Evolutionary conservation across 1,139 yeast species (phyloP), one percentile per base, ranked within the genome.

Genomic region (Sugiyamaella japonica): DNA sequence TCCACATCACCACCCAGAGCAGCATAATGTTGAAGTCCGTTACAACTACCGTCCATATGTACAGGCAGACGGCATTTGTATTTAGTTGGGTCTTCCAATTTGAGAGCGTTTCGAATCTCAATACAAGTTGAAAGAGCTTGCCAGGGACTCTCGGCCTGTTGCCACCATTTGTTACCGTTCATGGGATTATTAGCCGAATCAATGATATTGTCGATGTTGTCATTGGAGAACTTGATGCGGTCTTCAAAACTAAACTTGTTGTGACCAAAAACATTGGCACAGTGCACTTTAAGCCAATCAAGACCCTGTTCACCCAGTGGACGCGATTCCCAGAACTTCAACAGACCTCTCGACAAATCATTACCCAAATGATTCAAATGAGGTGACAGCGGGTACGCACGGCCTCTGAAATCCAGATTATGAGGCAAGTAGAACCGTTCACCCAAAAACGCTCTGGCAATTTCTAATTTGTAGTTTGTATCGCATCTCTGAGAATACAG

Each of bases 41-140:
- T 93, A 74, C 99, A 93, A 0, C 98, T 89, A 63, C 99, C 99
- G 73, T 93, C 99, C 73, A 90, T 97, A 70, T 93, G 98, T 13
- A 93, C 89, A 0, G 98, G 97, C 59, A 89, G 81, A 65, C 87
- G 89, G 1, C 95, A 86, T 23, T 85, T 73, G 66, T 72, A 90
- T 60, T 84, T 79, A 5, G 84, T 79, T 1, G 98, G 98, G 62
- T 89, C 89, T 6, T 78, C 81, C 57, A 84, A 73, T 58, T 83
- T 77, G 63, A 81, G 72, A 0, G 98, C 98, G 55, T 83, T 86
- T 36, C 77, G 72, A 54, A 93, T 71, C 69, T 93, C 99, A 64
- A 85, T 80, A 66, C 96, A 89, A 3, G 90, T 85, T 12, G 96
- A 88, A 57, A 93, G 76, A 16, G 90, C 87, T 72, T 93, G 99